These are phyloP conservation scores for Saccharomyces paradoxus DNA, from an alignment of 805 yeast species.

Conservation along the genomic window DNA sequence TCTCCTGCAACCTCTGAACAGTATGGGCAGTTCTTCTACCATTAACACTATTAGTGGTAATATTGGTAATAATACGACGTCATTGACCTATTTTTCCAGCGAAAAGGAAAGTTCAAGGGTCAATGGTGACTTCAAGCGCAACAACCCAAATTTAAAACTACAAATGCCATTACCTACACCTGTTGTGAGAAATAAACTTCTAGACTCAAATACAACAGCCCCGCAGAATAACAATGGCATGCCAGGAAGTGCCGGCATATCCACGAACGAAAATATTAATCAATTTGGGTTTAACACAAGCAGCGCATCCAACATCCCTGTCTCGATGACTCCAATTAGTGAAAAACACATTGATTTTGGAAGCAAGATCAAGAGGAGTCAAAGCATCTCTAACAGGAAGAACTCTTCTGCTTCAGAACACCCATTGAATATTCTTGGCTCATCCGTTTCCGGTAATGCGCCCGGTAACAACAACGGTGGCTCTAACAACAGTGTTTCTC, in stretches of 20 bases:
- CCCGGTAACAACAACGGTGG: constrained; percentile 1
- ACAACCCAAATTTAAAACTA: constrained; percentile 50
- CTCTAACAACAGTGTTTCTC: neutral
- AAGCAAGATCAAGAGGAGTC: constrained; percentile 17
- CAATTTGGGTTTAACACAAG: constrained; percentile 60
- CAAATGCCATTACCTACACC: constrained; percentile 72
- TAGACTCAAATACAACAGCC: constrained; percentile 14
- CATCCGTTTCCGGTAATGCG: neutral
- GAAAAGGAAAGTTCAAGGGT: constrained; percentile 22
- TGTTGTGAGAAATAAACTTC: constrained; percentile 23
- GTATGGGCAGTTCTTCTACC: constrained; percentile 21
- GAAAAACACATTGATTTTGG: constrained; percentile 39
- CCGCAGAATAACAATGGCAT: constrained; percentile 6
- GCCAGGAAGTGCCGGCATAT: constrained; percentile 1
- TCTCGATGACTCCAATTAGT: constrained; percentile 75
- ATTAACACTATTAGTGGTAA: neutral
- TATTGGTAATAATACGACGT: neutral
- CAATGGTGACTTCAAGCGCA: constrained; percentile 32
- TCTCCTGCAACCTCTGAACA: constrained; percentile 30
- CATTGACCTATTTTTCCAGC: neutral
- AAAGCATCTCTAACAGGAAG: constrained; percentile 16
- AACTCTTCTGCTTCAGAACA: constrained; percentile 7
- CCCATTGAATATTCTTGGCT: neutral
- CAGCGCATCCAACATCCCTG: constrained; percentile 41
- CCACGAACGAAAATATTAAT: constrained; percentile 39